A percentile compares a stretch with the other conserved stretches of the same genome.
phyloP scores from a whole-genome alignment of 2,329 filamentous ascomycete genomes.

The Aureobasidium sp. region DNA sequence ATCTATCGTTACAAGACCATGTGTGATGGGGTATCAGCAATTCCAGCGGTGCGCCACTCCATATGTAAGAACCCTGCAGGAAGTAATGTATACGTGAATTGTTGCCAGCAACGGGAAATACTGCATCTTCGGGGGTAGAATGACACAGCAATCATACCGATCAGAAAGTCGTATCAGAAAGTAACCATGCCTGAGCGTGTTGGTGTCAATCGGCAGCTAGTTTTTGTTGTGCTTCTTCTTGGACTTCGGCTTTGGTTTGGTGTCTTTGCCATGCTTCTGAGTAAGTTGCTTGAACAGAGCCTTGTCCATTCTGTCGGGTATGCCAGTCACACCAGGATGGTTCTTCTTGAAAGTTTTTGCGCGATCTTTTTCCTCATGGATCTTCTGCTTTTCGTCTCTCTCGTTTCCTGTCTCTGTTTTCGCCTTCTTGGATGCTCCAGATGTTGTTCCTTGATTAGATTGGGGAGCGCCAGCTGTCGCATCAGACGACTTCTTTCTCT shows the following conservation, averaged over 20 bases:
- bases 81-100: slow-evolving; percentile 1
- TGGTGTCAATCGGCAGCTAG: background rate
- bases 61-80: slow-evolving; percentile 10
- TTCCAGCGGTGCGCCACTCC: slow-evolving; percentile 7
- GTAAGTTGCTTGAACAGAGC: background rate
- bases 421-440: background rate
- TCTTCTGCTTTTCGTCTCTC: slow-evolving; percentile 6
- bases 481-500: slow-evolving; percentile 9
- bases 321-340: background rate
- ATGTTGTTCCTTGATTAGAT: background rate
- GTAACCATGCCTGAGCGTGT: background rate
- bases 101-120: background rate
- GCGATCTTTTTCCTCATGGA: background rate
- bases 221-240: background rate
- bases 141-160: background rate
- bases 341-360: slow-evolving; percentile 10
- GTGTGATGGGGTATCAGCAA: slow-evolving; percentile 7
- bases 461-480: background rate
- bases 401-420: background rate
- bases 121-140: background rate
- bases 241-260: background rate
- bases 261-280: slow-evolving; percentile 5
- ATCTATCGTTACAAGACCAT: slow-evolving; percentile 13
- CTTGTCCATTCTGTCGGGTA: slow-evolving; percentile 10
- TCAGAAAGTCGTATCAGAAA: background rate